Conservation (phyloP, 306 rosid species). For the Boehmeria nivea region DNA sequence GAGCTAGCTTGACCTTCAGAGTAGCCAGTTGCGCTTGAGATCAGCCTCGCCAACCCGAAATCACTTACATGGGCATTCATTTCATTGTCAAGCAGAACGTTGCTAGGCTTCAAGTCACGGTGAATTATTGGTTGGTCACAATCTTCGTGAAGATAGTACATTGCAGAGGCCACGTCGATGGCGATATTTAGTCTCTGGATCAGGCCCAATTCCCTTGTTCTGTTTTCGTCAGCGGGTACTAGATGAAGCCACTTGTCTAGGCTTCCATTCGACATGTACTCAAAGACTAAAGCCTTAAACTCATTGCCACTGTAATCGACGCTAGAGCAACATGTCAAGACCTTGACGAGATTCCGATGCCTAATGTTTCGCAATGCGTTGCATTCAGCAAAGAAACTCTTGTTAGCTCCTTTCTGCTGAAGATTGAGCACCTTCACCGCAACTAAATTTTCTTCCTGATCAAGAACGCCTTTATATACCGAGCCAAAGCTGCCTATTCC, state of each 20-base stretch:
- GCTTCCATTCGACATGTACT: conserved; percentile 34
- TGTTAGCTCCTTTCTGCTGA: conserved; percentile 36
- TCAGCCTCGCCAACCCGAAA: conserved; percentile 33
- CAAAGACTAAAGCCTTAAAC: conserved; percentile 32
- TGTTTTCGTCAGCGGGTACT: not conserved
- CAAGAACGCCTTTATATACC: too few species aligned
- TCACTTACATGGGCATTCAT: conserved; percentile 36
- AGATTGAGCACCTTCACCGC: conserved; percentile 40
- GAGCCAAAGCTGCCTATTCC: too few species aligned
- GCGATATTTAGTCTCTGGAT: conserved; percentile 23
- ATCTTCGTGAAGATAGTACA: conserved; percentile 30
- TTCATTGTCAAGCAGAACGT: conserved; percentile 29
- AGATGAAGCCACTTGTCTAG: conserved; percentile 33
- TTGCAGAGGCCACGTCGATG: conserved; percentile 33
- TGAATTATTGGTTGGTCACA: conserved; percentile 37
- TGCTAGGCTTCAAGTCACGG: conserved; percentile 36
- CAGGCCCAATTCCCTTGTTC: too few species aligned
- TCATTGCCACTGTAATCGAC: conserved; percentile 20
- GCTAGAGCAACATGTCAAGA: conserved; percentile 31
- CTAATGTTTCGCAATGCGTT: conserved; percentile 21
- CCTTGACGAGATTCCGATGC: conserved; percentile 44
- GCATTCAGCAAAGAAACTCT: conserved; percentile 38
- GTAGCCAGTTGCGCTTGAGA: too few species aligned
- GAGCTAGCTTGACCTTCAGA: conserved; percentile 14
- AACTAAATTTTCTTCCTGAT: too few species aligned